Percentiles rank a stretch among this genome's conserved stretches.
These are phyloP conservation scores for Tolypocladium tropicale DNA, from an alignment of 2,329 filamentous ascomycete genomes.

Conservation along the genomic window DNA sequence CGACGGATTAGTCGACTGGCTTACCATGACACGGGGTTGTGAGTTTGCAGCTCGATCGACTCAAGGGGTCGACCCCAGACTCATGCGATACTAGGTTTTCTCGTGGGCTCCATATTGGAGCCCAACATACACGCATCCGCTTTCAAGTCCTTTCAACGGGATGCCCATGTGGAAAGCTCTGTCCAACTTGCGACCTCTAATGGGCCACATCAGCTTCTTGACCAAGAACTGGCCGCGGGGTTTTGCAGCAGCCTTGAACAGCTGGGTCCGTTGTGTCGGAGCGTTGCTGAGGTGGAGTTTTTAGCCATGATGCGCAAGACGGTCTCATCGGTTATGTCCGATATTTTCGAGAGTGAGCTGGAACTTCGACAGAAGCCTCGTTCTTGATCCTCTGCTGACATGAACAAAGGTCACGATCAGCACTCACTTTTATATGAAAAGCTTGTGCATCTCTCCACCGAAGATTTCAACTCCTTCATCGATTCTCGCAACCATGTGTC, in stretches of 20 bases:
- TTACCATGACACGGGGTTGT: slow-evolving; percentile 28
- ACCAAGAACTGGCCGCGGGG: slow-evolving; percentile 10
- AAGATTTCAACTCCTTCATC: slow-evolving; percentile 21
- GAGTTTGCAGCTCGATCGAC: slow-evolving; percentile 2
- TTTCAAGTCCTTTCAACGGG: slow-evolving; percentile 15
- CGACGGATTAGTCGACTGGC: slow-evolving; percentile 28
- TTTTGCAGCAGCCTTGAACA: slow-evolving; percentile 17
- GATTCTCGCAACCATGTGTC: slow-evolving; percentile 18
- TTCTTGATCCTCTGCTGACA: background rate
- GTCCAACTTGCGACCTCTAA: slow-evolving; percentile 9
- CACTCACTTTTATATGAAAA: slow-evolving; percentile 17
- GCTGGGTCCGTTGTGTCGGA: slow-evolving; percentile 19
- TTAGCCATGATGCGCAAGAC: slow-evolving; percentile 20
- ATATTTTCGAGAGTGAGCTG: slow-evolving; percentile 16
- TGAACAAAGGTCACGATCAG: slow-evolving; percentile 12
- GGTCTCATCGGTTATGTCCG: slow-evolving; percentile 11
- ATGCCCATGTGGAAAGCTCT: slow-evolving; percentile 17
- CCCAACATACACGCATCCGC: slow-evolving; percentile 9
- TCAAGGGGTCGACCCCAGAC: background rate
- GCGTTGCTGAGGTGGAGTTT: slow-evolving; percentile 18
- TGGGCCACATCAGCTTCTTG: slow-evolving; percentile 5
- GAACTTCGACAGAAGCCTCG: background rate
- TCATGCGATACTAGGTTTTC: slow-evolving; percentile 10
- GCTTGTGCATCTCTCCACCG: slow-evolving; percentile 14
- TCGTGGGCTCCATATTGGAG: slow-evolving; percentile 12